Evolutionary conservation across 2,329 filamentous ascomycete genomes (phyloP).

Genomic region (Ophiostoma australiae): DNA sequence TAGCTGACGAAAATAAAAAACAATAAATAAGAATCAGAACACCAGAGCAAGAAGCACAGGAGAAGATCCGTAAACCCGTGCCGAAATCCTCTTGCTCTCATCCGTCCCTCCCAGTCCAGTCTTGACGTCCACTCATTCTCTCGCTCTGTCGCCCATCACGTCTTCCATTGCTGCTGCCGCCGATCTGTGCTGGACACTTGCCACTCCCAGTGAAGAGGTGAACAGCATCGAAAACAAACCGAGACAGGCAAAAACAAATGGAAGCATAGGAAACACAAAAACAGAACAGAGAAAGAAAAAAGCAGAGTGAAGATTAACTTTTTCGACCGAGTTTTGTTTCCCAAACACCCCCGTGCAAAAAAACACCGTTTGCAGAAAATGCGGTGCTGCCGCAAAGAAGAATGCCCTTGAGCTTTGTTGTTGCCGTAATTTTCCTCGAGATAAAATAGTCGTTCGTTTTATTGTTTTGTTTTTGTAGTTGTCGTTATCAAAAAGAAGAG

Average conservation of each 20-base stretch:
- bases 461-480: conserved; percentile 16
- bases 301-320: conserved; percentile 14
- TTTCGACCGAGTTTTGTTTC: conserved; percentile 16
- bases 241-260: conserved; percentile 1
- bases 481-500: background rate
- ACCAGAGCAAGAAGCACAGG: conserved; percentile 21
- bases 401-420: conserved; percentile 4
- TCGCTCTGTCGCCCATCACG: background rate
- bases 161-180: conserved; percentile 1
- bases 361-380: background rate
- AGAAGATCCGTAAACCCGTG: conserved; percentile 18
- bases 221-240: background rate
- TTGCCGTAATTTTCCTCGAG: conserved; percentile 4
- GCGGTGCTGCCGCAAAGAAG: conserved; percentile 3
- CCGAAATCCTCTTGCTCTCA: conserved; percentile 17
- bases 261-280: background rate
- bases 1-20: conserved; percentile 17
- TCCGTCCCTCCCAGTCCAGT: conserved; percentile 13
- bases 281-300: background rate
- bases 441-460: conserved; percentile 12
- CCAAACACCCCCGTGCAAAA: conserved; percentile 5
- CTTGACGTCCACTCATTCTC: background rate
- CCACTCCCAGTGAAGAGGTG: conserved; percentile 6
- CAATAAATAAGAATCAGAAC: conserved; percentile 19
- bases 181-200: background rate